Evolutionary conservation across 331 rosid genomes (phyloP).

Genomic region (Prunus yedoensis): DNA sequence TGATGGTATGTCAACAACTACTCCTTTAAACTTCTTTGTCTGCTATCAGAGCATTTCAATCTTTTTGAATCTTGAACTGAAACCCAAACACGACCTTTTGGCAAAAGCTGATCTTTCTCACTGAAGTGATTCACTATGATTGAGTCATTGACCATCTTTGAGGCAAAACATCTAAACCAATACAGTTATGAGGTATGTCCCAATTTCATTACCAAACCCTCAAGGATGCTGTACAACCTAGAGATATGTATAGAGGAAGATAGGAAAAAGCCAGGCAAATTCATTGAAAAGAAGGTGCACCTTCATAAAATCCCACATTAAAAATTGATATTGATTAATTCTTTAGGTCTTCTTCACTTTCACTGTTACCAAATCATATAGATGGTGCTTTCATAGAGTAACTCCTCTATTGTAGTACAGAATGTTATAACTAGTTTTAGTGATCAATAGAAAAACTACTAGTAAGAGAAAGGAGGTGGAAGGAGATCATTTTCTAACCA

Average conservation of each 20-base stretch:
- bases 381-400: not conserved
- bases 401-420: not conserved
- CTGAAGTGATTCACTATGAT: not conserved
- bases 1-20: not conserved
- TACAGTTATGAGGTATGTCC: not conserved
- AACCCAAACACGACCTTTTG: not conserved
- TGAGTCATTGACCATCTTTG: not conserved
- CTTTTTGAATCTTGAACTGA: not conserved
- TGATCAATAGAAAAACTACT: not conserved
- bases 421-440: not conserved
- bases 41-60: not conserved
- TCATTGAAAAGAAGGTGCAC: constrained; percentile 5
- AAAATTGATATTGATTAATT: not conserved
- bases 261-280: not conserved
- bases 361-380: not conserved
- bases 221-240: not conserved
- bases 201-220: not conserved
- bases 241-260: not conserved
- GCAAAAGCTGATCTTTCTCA: not conserved
- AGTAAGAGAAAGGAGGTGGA: not conserved
- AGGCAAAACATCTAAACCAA: not conserved
- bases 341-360: not conserved
- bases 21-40: not conserved
- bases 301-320: not conserved
- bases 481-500: not conserved